Evolutionary conservation across 805 yeast species (phyloP).

Genomic region (Wickerhamomyces xylosicus): DNA sequence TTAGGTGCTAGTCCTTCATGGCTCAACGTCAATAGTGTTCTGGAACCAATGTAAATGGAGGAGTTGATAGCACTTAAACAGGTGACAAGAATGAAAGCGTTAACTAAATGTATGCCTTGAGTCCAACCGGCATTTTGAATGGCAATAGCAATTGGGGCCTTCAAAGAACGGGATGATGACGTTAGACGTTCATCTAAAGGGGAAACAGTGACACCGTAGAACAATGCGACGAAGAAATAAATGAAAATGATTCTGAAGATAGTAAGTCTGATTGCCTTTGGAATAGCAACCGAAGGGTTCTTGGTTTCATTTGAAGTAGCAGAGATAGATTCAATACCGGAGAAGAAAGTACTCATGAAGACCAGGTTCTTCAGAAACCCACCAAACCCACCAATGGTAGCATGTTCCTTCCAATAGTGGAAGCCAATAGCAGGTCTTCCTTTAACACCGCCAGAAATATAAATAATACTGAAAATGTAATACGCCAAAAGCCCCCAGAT

Average conservation of each 20-base stretch:
- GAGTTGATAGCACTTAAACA: conserved; percentile 64
- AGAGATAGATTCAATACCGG: conserved; percentile 71
- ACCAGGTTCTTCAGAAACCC: conserved; percentile 52
- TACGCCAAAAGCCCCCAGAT: conserved; percentile 37
- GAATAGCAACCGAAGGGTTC: conserved; percentile 61
- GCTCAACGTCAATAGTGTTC: conserved; percentile 57
- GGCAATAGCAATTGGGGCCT: conserved; percentile 68
- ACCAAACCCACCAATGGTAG: conserved; percentile 36
- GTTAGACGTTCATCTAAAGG: conserved; percentile 44
- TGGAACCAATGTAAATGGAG: conserved; percentile 57
- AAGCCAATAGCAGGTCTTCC: conserved; percentile 24
- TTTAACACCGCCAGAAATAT: conserved; percentile 31
- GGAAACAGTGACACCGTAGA: conserved; percentile 62
- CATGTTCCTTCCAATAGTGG: conserved; percentile 21
- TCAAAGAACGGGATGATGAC: conserved; percentile 27
- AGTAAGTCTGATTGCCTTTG: conserved; percentile 61
- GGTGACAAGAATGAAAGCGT: conserved; percentile 58
- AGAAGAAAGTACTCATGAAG: conserved; percentile 66
- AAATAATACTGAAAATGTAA: conserved; percentile 38
- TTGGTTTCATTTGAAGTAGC: conserved; percentile 64
- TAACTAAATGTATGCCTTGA: conserved; percentile 56
- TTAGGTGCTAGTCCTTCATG: conserved; percentile 51
- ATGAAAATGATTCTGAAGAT: conserved; percentile 52
- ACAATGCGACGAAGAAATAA: conserved; percentile 51
- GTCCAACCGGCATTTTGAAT: conserved; percentile 57